phyloP scores from a whole-genome alignment of 2,329 filamentous ascomycete species.

The Aureobasidium sp. region DNA sequence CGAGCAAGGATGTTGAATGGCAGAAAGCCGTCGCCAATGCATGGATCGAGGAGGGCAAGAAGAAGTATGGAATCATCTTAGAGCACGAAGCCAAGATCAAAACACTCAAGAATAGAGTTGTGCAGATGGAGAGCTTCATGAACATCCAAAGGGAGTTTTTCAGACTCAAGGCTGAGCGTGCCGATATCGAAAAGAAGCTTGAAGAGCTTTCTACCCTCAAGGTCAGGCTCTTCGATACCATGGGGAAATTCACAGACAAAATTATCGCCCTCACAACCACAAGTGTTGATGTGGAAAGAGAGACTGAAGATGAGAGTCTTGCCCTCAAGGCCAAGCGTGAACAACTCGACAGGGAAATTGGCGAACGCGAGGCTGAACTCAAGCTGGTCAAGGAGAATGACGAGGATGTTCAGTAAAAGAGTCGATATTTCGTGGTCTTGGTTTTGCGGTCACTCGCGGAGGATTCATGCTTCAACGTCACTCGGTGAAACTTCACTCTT shows the following conservation, averaged over 20 bases:
- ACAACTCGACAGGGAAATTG: neutral
- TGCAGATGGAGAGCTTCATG: neutral
- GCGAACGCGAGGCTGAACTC: neutral
- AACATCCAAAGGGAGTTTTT: neutral
- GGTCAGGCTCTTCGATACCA: too few species aligned
- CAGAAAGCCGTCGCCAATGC: too few species aligned
- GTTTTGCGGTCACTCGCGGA: neutral
- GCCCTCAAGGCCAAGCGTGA: neutral
- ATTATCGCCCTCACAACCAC: neutral
- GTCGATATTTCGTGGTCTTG: neutral
- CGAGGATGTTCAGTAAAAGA: neutral
- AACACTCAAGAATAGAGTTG: neutral
- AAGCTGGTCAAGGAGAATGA: neutral
- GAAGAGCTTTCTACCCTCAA: too few species aligned
- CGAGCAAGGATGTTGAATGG: too few species aligned
- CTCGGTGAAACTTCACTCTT: neutral
- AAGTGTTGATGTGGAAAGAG: neutral
- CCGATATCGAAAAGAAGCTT: too few species aligned
- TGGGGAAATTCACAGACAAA: too few species aligned
- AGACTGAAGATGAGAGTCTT: neutral
- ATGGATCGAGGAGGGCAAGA: too few species aligned
- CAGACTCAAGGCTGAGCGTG: too few species aligned
- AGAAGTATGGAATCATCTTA: too few species aligned
- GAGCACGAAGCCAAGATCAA: neutral
- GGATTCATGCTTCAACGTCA: neutral